phyloP scores from a whole-genome alignment of 352 stramenopile species.

The Phytophthora pluvialis region DNA sequence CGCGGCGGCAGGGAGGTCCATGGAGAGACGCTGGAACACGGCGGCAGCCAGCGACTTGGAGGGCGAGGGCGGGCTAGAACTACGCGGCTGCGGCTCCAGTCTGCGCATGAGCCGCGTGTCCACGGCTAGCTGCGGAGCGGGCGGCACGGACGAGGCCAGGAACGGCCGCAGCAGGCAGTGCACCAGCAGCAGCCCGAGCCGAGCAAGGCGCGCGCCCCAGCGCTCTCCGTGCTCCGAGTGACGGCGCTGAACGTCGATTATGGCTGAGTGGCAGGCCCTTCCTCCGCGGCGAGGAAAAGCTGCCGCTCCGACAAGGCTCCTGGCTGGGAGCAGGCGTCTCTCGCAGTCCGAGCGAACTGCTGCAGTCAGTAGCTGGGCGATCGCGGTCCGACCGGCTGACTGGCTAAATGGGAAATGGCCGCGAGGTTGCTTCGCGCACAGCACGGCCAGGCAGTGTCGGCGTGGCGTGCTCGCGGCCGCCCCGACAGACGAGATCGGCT shows the following conservation, averaged over 20 bases:
- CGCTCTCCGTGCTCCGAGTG: constrained; percentile 23
- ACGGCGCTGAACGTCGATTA: constrained; percentile 16
- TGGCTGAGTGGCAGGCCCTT: constrained; percentile 15
- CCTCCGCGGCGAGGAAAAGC: constrained; percentile 6
- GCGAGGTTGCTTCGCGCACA: constrained; percentile 9
- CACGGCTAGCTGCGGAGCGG: constrained; percentile 11
- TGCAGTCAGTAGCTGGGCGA: neutral
- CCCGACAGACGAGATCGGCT: constrained; percentile 32
- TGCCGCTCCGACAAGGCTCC: neutral
- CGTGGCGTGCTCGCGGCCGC: constrained; percentile 14
- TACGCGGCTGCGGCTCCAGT: constrained; percentile 2
- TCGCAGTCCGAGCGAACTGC: constrained; percentile 7
- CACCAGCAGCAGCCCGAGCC: constrained; percentile 40
- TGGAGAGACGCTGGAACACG: constrained; percentile 25
- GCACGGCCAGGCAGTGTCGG: constrained; percentile 15
- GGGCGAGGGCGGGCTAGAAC: constrained; percentile 3
- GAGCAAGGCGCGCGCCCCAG: constrained; percentile 46
- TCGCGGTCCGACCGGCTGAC: constrained; percentile 17
- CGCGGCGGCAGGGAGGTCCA: constrained; percentile 16
- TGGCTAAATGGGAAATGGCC: constrained; percentile 41
- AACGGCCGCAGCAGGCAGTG: constrained; percentile 43
- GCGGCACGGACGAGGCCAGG: constrained; percentile 14
- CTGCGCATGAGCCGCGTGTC: constrained; percentile 16
- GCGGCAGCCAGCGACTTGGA: constrained; percentile 25
- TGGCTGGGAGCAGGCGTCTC: neutral